Conservation (phyloP, 2,329 filamentous ascomycete species). For the Colletotrichum karsti region DNA sequence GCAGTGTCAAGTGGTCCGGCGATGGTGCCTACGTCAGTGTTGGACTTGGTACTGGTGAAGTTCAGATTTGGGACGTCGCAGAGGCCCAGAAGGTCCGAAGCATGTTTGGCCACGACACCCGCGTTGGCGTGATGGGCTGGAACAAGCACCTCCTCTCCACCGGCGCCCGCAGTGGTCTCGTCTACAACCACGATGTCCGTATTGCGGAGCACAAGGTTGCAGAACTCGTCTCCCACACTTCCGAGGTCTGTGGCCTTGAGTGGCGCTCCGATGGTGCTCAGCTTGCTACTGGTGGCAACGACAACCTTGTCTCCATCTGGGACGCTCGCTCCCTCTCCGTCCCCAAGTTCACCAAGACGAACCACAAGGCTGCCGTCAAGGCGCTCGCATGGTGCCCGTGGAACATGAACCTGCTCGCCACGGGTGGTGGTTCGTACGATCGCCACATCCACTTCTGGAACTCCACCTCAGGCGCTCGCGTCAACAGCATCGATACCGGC, state of each 20-base stretch:
- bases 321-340: slow-evolving; percentile 92
- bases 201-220: slow-evolving; percentile 98
- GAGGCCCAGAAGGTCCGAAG: slow-evolving; percentile 95
- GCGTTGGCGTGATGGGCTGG: slow-evolving; percentile 98
- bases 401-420: slow-evolving; percentile 97
- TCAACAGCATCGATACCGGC: slow-evolving; percentile 99
- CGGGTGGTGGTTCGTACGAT: slow-evolving; percentile 95
- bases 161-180: slow-evolving; percentile 90
- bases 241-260: slow-evolving; percentile 96
- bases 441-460: slow-evolving; percentile 99
- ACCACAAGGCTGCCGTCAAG: slow-evolving; percentile 99
- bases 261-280: slow-evolving; percentile 97
- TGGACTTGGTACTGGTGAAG: slow-evolving; percentile 92
- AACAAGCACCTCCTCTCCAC: slow-evolving; percentile 98
- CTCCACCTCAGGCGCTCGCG: slow-evolving; percentile 93
- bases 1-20: slow-evolving; percentile 98
- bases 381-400: slow-evolving; percentile 98
- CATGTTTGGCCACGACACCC: slow-evolving; percentile 97
- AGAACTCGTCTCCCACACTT: slow-evolving; percentile 95
- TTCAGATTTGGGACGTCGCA: slow-evolving; percentile 99
- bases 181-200: slow-evolving; percentile 98
- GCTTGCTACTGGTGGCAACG: slow-evolving; percentile 96
- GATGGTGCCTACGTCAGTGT: slow-evolving; percentile 97
- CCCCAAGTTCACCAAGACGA: slow-evolving; percentile 99
- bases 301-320: slow-evolving; percentile 99